Evolutionary conservation across 2,329 filamentous ascomycete species (phyloP).

Genomic region (Cryphonectria carpinicola): DNA sequence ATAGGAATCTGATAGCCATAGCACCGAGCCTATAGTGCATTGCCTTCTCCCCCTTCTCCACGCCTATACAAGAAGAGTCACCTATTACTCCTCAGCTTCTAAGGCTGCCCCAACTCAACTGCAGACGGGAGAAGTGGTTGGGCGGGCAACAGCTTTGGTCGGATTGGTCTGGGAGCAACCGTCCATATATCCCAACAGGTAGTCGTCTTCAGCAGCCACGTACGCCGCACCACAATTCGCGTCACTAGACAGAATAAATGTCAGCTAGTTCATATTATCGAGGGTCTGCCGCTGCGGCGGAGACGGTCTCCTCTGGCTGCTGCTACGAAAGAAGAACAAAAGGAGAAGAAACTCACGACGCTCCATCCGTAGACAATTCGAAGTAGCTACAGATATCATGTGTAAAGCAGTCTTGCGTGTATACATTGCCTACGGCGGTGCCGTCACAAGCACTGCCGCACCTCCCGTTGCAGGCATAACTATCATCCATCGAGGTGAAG

Average conservation of each 20-base stretch:
- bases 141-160: constrained; percentile 34
- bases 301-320: neutral
- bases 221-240: constrained; percentile 52
- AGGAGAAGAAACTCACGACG: constrained; percentile 41
- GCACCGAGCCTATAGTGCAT: no score
- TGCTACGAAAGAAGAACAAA: neutral
- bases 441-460: constrained; percentile 53
- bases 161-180: constrained; percentile 45
- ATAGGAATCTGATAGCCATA: neutral
- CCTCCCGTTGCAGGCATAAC: constrained; percentile 54
- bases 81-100: neutral
- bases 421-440: constrained; percentile 48
- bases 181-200: constrained; percentile 39
- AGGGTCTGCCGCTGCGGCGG: neutral
- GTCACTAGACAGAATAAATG: constrained; percentile 40
- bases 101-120: constrained; percentile 15
- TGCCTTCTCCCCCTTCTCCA: neutral
- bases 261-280: neutral
- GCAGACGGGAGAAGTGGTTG: constrained; percentile 37
- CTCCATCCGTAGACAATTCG: constrained; percentile 50
- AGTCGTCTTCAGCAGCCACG: constrained; percentile 49
- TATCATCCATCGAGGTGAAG: constrained; percentile 30
- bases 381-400: constrained; percentile 58
- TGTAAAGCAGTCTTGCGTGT: constrained; percentile 55
- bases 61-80: neutral